Evolutionary conservation across 176 grass and related monocot genomes (phyloP), one percentile per base, ranked within the genome.

Genomic region (Oryza officinalis): DNA sequence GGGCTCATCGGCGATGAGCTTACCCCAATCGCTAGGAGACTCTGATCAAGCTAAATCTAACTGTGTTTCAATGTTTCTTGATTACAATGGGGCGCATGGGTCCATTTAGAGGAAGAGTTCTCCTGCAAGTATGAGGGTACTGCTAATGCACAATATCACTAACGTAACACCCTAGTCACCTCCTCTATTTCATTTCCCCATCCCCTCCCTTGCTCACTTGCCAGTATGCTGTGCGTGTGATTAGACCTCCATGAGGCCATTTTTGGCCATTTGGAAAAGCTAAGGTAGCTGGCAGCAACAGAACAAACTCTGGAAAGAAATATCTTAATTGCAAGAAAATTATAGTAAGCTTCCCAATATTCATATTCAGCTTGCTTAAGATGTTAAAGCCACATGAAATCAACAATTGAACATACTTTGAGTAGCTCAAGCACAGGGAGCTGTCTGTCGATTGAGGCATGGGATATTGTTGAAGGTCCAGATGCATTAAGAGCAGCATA

Each of bases 341-440:
- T 65, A 35, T 66, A 46, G n/a, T 50, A 20, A 80, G 76, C 9
- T 64, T 70, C n/a, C 4, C 27, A 40, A 70, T 52, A 71, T 43
- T 9, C 5, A 71, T 59, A 89, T 18, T 38, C 65, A 65, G 35
- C 30, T 27, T 64, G 13, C 61, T 40, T 81, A 75, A 89, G 67
- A 81, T 45, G 32, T 44, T 52, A 80, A 37, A n/a, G 65, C 18
- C n/a, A 35, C n/a, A 37, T 13, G 25, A 81, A 77, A 85, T 66
- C 5, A 78, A 64, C 45, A 85, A 28, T 45, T 67, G n/a, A 40
- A 71, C 85, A 67, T 95, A 98, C 96, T 88, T 95, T 98, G 83
- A 98, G 73, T 75, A 98, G 91, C 87, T 98, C 96, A 47, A 98
- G 78, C 50, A 90, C 73, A 68, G 96, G 96, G 61, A 98, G 71